These are phyloP conservation scores for Phytopythium ostracodes DNA, from an alignment of 352 stramenopile species.

Conservation along the genomic window DNA sequence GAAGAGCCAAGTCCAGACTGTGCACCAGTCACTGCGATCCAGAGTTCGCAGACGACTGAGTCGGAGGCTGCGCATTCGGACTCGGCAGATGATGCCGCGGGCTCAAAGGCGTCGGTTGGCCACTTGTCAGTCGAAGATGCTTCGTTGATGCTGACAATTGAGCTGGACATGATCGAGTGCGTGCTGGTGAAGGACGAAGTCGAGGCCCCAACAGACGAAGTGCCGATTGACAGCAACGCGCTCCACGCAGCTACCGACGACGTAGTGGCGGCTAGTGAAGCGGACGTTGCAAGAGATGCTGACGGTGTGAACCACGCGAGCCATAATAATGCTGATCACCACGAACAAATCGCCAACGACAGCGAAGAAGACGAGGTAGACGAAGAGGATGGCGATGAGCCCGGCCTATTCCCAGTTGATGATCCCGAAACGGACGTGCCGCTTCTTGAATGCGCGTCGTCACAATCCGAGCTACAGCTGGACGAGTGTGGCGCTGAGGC, in stretches of 20 bases:
- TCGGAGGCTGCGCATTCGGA: not conserved
- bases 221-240: not conserved
- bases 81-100: not conserved
- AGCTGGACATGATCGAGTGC: conserved; percentile 5
- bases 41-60: not conserved
- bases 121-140: not conserved
- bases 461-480: not conserved
- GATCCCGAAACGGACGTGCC: not conserved
- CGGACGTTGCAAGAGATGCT: not conserved
- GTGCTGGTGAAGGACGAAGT: not conserved
- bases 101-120: not conserved
- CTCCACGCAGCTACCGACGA: not conserved
- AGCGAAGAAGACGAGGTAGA: not conserved
- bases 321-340: not conserved
- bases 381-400: not conserved
- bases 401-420: not conserved
- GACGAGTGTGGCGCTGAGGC: not conserved
- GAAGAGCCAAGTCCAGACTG: not conserved
- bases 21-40: not conserved
- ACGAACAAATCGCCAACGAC: not conserved
- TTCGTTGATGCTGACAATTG: not conserved
- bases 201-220: not conserved
- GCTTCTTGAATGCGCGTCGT: not conserved
- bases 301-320: no score
- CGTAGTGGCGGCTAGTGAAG: not conserved